Conservation (phyloP, 148 eudicot species). For the Chenopodium quinoa region DNA sequence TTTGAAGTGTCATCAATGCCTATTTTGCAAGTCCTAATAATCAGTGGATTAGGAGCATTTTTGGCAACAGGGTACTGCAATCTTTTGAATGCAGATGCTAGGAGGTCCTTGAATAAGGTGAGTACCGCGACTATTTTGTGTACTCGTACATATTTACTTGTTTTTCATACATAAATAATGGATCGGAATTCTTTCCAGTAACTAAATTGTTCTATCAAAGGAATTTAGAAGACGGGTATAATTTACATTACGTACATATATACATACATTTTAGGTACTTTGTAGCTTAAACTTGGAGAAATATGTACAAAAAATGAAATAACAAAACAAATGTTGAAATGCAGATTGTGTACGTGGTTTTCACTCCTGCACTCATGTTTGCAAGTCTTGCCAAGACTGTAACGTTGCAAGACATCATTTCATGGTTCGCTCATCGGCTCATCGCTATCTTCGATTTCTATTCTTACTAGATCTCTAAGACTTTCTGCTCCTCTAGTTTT, state of each 20-base stretch:
- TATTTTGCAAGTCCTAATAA: slow-evolving; percentile 47
- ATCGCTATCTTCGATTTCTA: background rate
- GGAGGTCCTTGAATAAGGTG: slow-evolving; percentile 56
- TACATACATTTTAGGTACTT: too few relatives aligned
- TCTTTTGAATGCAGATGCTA: slow-evolving; percentile 42
- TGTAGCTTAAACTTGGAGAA: too few relatives aligned
- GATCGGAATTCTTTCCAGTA: too few relatives aligned
- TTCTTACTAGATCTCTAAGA: background rate
- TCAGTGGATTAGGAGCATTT: slow-evolving; percentile 53
- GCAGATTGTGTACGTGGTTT: slow-evolving; percentile 83
- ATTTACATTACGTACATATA: too few relatives aligned
- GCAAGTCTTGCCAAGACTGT: slow-evolving; percentile 81
- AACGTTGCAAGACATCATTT: slow-evolving; percentile 71
- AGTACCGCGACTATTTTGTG: too few relatives aligned
- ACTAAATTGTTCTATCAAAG: too few relatives aligned
- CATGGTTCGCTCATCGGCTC: slow-evolving; percentile 49
- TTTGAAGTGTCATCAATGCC: slow-evolving; percentile 74
- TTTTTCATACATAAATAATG: too few relatives aligned
- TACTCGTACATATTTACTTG: too few relatives aligned
- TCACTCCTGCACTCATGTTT: slow-evolving; percentile 75
- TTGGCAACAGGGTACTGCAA: slow-evolving; percentile 51
- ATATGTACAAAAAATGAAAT: background rate
- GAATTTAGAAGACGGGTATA: too few relatives aligned
- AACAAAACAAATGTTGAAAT: slow-evolving; percentile 12
- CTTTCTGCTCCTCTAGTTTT: background rate